Percentiles rank a stretch among this genome's conserved stretches.
These are phyloP conservation scores for Phtheirospermum japonicum DNA, from an alignment of 257 asterid genomes.

Conservation along the genomic window DNA sequence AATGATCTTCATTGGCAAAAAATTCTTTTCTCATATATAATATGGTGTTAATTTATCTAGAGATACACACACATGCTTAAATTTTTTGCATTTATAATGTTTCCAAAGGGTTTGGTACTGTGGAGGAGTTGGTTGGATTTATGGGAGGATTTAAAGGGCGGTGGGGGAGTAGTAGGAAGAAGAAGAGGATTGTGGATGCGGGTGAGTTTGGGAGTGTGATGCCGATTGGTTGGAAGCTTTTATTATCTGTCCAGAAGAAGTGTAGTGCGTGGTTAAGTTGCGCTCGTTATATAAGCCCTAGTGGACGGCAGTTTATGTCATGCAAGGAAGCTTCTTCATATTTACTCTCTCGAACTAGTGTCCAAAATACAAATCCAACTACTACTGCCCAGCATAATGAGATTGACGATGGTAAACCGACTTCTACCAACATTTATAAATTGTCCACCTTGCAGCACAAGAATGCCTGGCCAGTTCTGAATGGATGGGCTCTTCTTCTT, in stretches of 20 bases:
- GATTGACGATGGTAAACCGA: constrained; percentile 30
- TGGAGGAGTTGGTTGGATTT: constrained; percentile 57
- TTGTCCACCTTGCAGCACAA: constrained; percentile 38
- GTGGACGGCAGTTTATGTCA: constrained; percentile 68
- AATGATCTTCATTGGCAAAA: too few relatives aligned
- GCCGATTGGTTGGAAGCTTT: constrained; percentile 78
- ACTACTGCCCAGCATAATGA: constrained; percentile 28
- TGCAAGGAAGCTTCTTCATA: constrained; percentile 78
- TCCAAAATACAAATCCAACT: constrained; percentile 37
- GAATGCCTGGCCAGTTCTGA: not conserved
- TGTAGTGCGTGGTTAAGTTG: constrained; percentile 59
- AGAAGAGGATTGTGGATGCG: constrained; percentile 78
- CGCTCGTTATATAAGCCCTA: constrained; percentile 86
- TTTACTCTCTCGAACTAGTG: constrained; percentile 54
- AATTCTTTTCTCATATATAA: too few relatives aligned
- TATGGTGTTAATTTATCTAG: too few relatives aligned
- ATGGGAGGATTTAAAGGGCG: constrained; percentile 56
- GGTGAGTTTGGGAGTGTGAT: constrained; percentile 56
- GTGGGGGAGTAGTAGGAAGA: constrained; percentile 83
- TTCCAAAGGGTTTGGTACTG: constrained; percentile 45
- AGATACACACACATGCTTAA: too few relatives aligned
- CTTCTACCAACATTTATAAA: constrained; percentile 34
- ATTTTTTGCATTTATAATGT: too few relatives aligned
- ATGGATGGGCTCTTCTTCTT: too few relatives aligned
- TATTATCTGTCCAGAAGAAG: constrained; percentile 62